These are phyloP conservation scores for Suillus sp. DNA, from an alignment of 768 basidiomycete genomes.

Conservation along the genomic window DNA sequence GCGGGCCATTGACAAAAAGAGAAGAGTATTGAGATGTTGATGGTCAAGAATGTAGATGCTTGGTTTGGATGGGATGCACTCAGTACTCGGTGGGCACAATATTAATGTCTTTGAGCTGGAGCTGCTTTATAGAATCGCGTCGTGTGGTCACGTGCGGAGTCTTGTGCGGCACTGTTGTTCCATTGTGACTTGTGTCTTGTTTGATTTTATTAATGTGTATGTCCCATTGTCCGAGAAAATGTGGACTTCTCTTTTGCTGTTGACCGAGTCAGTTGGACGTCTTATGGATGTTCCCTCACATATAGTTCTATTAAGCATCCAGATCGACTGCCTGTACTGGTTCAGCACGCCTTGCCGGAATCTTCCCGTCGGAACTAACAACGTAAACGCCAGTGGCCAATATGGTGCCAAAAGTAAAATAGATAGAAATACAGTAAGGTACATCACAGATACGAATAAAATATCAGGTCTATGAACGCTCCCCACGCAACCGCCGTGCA, in stretches of 20 bases:
- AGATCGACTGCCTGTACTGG: neutral
- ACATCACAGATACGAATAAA: slow-evolving; percentile 1
- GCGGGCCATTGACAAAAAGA: slow-evolving; percentile 54
- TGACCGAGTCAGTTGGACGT: neutral
- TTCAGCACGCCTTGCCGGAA: neutral
- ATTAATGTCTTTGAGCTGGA: neutral
- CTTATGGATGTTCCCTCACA: neutral
- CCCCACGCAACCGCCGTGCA: slow-evolving; percentile 75
- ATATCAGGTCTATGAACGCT: slow-evolving; percentile 54
- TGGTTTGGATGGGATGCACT: neutral
- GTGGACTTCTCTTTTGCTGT: neutral
- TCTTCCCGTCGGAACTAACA: neutral
- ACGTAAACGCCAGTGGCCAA: neutral
- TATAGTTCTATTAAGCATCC: neutral
- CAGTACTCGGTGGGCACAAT: neutral
- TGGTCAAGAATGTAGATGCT: neutral
- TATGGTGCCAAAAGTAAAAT: neutral
- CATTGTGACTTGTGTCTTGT: neutral
- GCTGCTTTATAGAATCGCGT: slow-evolving; percentile 2
- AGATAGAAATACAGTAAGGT: slow-evolving; percentile 20
- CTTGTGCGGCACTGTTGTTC: neutral
- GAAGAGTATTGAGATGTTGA: neutral
- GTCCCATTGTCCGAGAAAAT: neutral
- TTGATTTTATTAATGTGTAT: neutral
- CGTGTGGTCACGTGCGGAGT: neutral